Evolutionary conservation across 2,329 filamentous ascomycete species (phyloP).

Genomic region (Cyphellophora attinorum): DNA sequence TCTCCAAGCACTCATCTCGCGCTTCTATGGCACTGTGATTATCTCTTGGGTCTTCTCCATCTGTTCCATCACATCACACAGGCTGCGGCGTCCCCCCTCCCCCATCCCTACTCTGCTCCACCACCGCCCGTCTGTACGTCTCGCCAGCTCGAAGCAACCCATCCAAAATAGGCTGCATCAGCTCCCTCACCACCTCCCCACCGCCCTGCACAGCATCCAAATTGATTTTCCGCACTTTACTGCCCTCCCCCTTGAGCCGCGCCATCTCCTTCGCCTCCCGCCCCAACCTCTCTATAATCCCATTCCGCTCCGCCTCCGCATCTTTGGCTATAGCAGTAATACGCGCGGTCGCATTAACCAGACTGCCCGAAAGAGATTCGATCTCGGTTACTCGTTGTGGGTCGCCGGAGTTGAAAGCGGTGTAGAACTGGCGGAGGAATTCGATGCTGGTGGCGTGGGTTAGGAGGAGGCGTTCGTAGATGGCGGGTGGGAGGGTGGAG

Average conservation of each 20-base stretch:
- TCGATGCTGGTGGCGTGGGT: conserved; percentile 91
- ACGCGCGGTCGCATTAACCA: conserved; percentile 65
- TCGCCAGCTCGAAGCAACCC: conserved; percentile 60
- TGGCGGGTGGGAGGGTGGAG: conserved; percentile 37
- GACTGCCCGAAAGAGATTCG: conserved; percentile 69
- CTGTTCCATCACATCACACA: no score
- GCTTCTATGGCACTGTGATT: no score
- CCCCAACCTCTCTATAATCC: conserved; percentile 57
- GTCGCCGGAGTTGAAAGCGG: conserved; percentile 80
- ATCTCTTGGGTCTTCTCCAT: no score
- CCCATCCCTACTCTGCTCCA: conserved; percentile 40
- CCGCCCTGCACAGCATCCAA: conserved; percentile 64
- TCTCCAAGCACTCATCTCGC: no score
- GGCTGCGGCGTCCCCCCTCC: conserved; percentile 1
- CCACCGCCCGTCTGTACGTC: conserved; percentile 63
- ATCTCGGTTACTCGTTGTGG: conserved; percentile 71
- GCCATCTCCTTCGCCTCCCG: conserved; percentile 62
- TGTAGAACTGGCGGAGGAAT: conserved; percentile 97
- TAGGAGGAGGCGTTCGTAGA: conserved; percentile 55
- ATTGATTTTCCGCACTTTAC: conserved; percentile 61
- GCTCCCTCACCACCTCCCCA: conserved; percentile 60
- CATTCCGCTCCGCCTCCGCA: conserved; percentile 64
- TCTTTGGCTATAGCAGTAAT: conserved; percentile 72
- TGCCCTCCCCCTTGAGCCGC: conserved; percentile 58
- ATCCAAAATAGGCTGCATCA: conserved; percentile 65